Conservation (phyloP, 1,284 basidiomycete species). For the Trametes polyzona region DNA sequence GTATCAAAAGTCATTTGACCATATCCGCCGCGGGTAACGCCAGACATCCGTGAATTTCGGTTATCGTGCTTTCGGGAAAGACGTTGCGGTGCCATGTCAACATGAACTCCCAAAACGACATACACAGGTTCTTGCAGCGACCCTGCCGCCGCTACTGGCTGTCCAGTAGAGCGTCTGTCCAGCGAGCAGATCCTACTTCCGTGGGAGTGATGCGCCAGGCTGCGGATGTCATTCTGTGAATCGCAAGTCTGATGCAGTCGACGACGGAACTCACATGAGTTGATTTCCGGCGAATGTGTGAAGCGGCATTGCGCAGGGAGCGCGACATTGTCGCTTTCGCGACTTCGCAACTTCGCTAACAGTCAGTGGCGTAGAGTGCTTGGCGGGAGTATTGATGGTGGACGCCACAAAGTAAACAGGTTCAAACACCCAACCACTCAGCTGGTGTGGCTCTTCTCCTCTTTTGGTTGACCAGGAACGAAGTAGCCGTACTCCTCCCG, state of each 20-base stretch:
- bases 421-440: slow-evolving; percentile 9
- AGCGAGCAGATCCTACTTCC: not conserved
- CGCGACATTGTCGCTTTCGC: slow-evolving; percentile 8
- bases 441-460: slow-evolving; percentile 5
- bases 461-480: slow-evolving; percentile 9
- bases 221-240: not conserved
- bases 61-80: not conserved
- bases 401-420: slow-evolving; percentile 20
- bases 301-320: not conserved
- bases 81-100: slow-evolving; percentile 7
- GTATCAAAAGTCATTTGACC: slow-evolving; percentile 14
- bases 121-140: not conserved
- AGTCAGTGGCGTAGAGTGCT: slow-evolving; percentile 17
- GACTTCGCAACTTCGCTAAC: slow-evolving; percentile 14
- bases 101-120: not conserved
- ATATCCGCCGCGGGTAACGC: slow-evolving; percentile 13
- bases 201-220: not conserved
- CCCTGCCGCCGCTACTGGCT: not conserved
- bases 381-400: slow-evolving; percentile 6
- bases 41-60: slow-evolving; percentile 19
- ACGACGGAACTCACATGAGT: not conserved
- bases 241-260: not conserved
- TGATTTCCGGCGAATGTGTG: not conserved
- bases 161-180: not conserved
- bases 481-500: not conserved